A percentile compares a stretch with the other conserved stretches of the same genome.
phyloP scores from a whole-genome alignment of 1,139 yeast genomes.

The Pichia sp. region DNA sequence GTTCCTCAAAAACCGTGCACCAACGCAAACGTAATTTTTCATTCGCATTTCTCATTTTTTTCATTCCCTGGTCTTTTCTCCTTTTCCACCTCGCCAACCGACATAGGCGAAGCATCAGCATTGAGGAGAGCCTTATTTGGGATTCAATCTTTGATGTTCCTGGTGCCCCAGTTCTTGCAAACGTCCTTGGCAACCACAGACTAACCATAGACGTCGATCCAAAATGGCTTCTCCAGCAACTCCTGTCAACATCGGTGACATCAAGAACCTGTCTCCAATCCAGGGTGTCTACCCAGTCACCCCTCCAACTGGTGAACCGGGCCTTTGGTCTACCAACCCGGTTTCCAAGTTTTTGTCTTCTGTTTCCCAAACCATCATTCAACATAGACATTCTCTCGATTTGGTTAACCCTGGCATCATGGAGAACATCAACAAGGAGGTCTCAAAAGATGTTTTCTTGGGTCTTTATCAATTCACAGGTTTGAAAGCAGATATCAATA shows the following conservation, averaged over 20 bases:
- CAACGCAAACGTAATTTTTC: background rate
- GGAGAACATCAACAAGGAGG: constrained; percentile 92
- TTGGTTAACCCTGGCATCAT: constrained; percentile 90
- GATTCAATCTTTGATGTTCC: background rate
- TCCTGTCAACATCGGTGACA: constrained; percentile 24
- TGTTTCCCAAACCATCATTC: constrained; percentile 65
- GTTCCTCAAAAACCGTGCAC: background rate
- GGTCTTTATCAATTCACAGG: constrained; percentile 93
- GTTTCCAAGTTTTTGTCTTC: constrained; percentile 76
- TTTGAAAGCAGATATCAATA: constrained; percentile 91
- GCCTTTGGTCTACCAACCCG: constrained; percentile 84
- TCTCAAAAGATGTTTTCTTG: constrained; percentile 85
- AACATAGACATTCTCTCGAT: constrained; percentile 78
- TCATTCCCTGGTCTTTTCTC: background rate
- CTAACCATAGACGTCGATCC: background rate
- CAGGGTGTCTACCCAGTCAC: constrained; percentile 53
- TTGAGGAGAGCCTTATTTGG: background rate
- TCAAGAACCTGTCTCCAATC: constrained; percentile 45
- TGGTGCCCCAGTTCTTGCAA: background rate
- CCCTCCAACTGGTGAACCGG: constrained; percentile 44
- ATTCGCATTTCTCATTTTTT: background rate
- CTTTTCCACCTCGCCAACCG: background rate
- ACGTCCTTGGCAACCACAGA: background rate
- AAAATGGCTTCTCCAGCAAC: constrained; percentile 22
- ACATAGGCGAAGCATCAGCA: background rate